Evolutionary conservation across 768 basidiomycete genomes (phyloP).

Genomic region (Auriscalpium orientale): DNA sequence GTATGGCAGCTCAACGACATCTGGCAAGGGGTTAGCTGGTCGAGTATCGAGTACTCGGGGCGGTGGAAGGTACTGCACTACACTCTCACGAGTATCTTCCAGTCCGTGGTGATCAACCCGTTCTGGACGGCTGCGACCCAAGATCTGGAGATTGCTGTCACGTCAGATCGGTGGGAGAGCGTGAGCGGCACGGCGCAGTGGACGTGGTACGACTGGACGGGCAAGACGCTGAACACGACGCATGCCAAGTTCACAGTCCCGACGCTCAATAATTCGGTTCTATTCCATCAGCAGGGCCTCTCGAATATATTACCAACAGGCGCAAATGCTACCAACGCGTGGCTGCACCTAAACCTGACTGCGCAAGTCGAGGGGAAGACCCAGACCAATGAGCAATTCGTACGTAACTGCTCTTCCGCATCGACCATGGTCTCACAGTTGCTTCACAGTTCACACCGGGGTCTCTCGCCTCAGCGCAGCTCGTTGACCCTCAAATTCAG

Average conservation of each 20-base stretch:
- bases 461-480: conserved; percentile 36
- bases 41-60: conserved; percentile 48
- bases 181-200: conserved; percentile 40
- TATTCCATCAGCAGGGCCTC: conserved; percentile 35
- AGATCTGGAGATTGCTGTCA: conserved; percentile 40
- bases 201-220: conserved; percentile 54
- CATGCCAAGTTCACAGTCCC: conserved; percentile 36
- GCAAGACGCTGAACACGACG: conserved; percentile 32
- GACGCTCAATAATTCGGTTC: conserved; percentile 40
- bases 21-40: conserved; percentile 53
- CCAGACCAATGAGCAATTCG: conserved; percentile 45
- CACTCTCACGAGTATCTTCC: conserved; percentile 35
- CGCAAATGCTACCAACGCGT: conserved; percentile 35
- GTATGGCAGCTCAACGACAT: conserved; percentile 58
- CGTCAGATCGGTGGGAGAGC: conserved; percentile 42
- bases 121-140: conserved; percentile 47
- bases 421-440: conserved; percentile 1
- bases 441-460: conserved; percentile 38
- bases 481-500: conserved; percentile 42
- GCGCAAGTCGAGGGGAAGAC: conserved; percentile 33
- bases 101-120: conserved; percentile 43
- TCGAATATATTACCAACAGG: conserved; percentile 38
- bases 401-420: conserved; percentile 21
- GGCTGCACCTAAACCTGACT: conserved; percentile 43
- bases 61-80: conserved; percentile 56